phyloP scores from a whole-genome alignment of 768 basidiomycete genomes.

The Mycena indigotica region DNA sequence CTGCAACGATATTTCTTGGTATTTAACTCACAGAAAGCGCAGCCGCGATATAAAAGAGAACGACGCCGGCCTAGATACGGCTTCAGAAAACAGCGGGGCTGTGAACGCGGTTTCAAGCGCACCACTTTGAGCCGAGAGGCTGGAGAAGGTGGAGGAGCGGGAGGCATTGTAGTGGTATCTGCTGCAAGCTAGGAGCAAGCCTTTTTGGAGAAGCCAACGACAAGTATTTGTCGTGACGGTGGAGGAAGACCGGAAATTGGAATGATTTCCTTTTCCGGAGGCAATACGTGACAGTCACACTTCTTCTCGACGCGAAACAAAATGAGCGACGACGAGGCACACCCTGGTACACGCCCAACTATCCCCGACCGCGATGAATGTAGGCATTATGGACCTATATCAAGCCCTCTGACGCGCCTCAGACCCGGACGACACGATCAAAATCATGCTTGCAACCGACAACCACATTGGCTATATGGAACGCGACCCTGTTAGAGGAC shows the following conservation, averaged over 20 bases:
- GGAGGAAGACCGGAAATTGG: not conserved
- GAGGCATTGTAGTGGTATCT: conserved; percentile 24
- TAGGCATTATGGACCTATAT: conserved; percentile 24
- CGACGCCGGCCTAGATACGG: conserved; percentile 61
- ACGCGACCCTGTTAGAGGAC: conserved; percentile 90
- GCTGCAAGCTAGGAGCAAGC: not conserved
- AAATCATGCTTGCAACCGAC: conserved; percentile 90
- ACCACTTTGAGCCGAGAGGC: conserved; percentile 51
- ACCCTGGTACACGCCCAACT: not conserved
- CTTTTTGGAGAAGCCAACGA: conserved; percentile 3
- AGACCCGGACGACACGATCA: conserved; percentile 71
- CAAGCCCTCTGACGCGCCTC: not conserved
- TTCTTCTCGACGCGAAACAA: conserved; percentile 11
- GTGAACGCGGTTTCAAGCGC: too few relatives aligned
- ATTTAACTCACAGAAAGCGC: conserved; percentile 71
- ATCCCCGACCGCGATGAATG: conserved; percentile 39
- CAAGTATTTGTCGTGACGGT: not conserved
- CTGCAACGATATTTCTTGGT: not conserved
- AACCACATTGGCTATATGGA: conserved; percentile 96
- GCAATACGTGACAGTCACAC: not conserved
- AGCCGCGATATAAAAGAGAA: conserved; percentile 86
- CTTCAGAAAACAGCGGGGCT: too few relatives aligned
- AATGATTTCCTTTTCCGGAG: not conserved
- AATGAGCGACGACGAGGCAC: conserved; percentile 17
- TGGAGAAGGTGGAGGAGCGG: conserved; percentile 31